Percentiles rank a stretch among this genome's conserved stretches.
Conservation (phyloP, 2,329 filamentous ascomycete species). For the Claviceps lovelessii region DNA sequence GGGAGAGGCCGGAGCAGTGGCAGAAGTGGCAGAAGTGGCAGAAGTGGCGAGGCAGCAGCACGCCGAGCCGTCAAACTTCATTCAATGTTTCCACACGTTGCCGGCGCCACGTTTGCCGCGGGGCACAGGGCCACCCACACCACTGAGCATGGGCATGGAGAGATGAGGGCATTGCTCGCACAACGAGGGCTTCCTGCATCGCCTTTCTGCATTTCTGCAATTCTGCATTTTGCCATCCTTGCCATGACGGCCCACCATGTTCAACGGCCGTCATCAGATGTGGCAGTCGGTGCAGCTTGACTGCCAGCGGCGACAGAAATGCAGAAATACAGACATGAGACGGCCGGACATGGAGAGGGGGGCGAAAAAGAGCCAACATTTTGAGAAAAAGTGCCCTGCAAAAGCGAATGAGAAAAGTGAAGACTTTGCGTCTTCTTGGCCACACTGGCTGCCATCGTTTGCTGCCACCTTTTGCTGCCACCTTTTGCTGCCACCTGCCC, state of each 20-base stretch:
- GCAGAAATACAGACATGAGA: too few relatives aligned
- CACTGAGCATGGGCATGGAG: too few relatives aligned
- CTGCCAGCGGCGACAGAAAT: too few relatives aligned
- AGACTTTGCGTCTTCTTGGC: neutral
- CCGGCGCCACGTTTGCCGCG: slow-evolving; percentile 2
- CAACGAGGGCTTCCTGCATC: neutral
- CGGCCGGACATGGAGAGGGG: too few relatives aligned
- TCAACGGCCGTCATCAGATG: neutral
- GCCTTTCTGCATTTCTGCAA: too few relatives aligned
- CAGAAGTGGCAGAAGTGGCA: too few relatives aligned
- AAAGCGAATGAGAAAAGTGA: neutral
- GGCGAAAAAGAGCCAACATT: neutral
- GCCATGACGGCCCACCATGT: neutral
- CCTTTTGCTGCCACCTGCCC: too few relatives aligned
- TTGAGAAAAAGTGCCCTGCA: neutral
- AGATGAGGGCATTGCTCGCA: too few relatives aligned
- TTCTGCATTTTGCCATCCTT: neutral
- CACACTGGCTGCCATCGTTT: neutral
- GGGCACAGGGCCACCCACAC: neutral
- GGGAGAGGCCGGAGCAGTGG: too few relatives aligned
- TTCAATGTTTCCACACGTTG: neutral
- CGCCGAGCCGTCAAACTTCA: neutral
- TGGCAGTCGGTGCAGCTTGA: neutral
- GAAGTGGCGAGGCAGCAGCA: too few relatives aligned
- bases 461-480: too few relatives aligned